These are phyloP conservation scores for Sanghuangporus baumii DNA, from an alignment of 1,284 basidiomycete species.

Conservation along the genomic window DNA sequence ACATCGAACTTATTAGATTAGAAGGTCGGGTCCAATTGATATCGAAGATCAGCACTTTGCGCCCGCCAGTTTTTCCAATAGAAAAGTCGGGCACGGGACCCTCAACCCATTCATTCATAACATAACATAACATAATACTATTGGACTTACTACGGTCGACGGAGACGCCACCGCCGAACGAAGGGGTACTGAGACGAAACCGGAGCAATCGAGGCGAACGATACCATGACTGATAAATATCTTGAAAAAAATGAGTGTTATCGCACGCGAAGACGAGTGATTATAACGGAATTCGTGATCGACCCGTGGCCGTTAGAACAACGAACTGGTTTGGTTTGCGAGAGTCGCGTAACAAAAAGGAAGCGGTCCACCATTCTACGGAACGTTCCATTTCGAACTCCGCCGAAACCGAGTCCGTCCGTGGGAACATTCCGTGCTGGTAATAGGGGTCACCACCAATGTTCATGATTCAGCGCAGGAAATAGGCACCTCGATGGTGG, in stretches of 20 bases:
- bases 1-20: not conserved
- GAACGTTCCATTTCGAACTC: not conserved
- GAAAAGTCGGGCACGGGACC: not conserved
- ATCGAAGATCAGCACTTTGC: conserved; percentile 1
- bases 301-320: not conserved
- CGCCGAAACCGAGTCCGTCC: not conserved
- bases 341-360: conserved; percentile 3
- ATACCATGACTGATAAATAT: not conserved
- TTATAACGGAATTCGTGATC: not conserved
- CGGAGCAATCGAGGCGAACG: not conserved
- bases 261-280: not conserved
- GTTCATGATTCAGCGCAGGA: not conserved
- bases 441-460: not conserved
- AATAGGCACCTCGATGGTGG: not conserved
- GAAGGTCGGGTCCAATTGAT: not conserved
- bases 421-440: not conserved
- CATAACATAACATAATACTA: not conserved
- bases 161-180: not conserved
- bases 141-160: not conserved
- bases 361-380: not conserved
- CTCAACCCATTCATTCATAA: not conserved
- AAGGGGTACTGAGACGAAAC: not conserved
- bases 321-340: no score
- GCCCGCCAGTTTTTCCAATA: not conserved
- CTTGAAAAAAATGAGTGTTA: not conserved